Evolutionary conservation across 2,329 filamentous ascomycete species (phyloP).

Genomic region (Leptographium radiaticola): DNA sequence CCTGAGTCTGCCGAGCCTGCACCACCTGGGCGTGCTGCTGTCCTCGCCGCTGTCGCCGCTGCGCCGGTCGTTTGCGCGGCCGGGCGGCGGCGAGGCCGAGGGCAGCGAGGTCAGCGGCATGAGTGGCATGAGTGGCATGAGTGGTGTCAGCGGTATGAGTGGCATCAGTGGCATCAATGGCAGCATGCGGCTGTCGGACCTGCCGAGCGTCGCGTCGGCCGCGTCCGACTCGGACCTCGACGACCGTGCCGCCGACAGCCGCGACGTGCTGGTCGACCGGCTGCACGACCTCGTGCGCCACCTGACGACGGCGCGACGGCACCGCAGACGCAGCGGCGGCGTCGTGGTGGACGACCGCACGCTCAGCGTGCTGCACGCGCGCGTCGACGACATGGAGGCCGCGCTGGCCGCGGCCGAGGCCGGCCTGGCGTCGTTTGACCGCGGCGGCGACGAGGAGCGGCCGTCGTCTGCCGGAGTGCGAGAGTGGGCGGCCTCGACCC

Average conservation of each 20-base stretch:
- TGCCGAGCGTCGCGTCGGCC: not conserved
- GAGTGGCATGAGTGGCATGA: not conserved
- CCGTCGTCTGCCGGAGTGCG: too few species aligned
- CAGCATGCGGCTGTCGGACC: not conserved
- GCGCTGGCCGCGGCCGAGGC: conserved; percentile 12
- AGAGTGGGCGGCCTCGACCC: too few species aligned
- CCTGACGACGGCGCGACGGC: conserved; percentile 16
- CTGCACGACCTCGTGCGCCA: conserved; percentile 25
- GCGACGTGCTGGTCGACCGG: conserved; percentile 33
- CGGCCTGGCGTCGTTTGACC: not conserved
- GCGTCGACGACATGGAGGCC: conserved; percentile 30
- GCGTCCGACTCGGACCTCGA: conserved; percentile 10
- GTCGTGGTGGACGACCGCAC: conserved; percentile 1
- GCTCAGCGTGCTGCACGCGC: conserved; percentile 24
- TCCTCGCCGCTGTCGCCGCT: conserved; percentile 19
- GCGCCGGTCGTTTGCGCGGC: conserved; percentile 14
- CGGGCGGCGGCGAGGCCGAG: too few species aligned
- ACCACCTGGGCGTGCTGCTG: conserved; percentile 17
- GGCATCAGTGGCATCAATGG: not conserved
- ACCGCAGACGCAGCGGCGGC: conserved; percentile 8
- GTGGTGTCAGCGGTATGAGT: conserved; percentile 1
- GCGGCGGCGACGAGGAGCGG: not conserved
- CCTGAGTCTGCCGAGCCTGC: conserved; percentile 15
- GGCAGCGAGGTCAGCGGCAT: not conserved
- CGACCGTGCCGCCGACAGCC: conserved; percentile 21